Evolutionary conservation across 192 early-diverging fungal genomes (phyloP), one percentile per base, ranked within the genome.

Genomic region (Coemansia asiatica): DNA sequence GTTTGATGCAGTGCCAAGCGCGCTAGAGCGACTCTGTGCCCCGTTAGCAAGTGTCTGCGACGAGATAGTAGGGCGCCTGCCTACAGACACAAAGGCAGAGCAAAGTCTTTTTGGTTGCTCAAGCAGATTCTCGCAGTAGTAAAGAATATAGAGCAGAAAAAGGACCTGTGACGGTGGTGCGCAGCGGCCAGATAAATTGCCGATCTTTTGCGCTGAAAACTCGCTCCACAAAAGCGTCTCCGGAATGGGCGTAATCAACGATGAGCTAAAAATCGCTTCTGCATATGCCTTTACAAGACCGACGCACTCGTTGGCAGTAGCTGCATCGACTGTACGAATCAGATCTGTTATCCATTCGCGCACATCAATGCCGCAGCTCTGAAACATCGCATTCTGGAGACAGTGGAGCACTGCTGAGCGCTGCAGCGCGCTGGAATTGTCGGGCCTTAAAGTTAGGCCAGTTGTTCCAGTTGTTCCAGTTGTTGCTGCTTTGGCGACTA

Each of bases 311-410:
- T 60, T 64, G 15, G 70, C 72, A 9, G 60, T 35, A 15, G 66
- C 36, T 0, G 63, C 58, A 49, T 68, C 58, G 4, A 54, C 64
- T 7, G 28, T 4, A 21, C 56, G 47, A 29, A 78, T 53, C 38
- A 64, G n/a, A 25, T 40, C 61, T 4, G 67, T 61, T 12, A 81
- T 57, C 82, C 82, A 83, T n/a, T 68, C 68, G 18, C 74, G 57
- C 22, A 80, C 49, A 26, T 83, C 77, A 12, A 83, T 59, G 36
- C 77, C 73, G 28, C 56, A 59, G 33, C 65, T 65, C 60, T 83
- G 77, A 59, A 83, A 80, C 13, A 80, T 38, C 1, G 44, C 56
- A 23, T 54, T 28, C 56, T 76, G 69, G 2, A 83, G 62, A 7
- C 55, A 61, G 26, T 65, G 62, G 22, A 74, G 72, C 22, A 74